Evolutionary conservation across 2,329 filamentous ascomycete genomes (phyloP), one percentile per base, ranked within the genome.

Genomic region (Trichoderma sp.): DNA sequence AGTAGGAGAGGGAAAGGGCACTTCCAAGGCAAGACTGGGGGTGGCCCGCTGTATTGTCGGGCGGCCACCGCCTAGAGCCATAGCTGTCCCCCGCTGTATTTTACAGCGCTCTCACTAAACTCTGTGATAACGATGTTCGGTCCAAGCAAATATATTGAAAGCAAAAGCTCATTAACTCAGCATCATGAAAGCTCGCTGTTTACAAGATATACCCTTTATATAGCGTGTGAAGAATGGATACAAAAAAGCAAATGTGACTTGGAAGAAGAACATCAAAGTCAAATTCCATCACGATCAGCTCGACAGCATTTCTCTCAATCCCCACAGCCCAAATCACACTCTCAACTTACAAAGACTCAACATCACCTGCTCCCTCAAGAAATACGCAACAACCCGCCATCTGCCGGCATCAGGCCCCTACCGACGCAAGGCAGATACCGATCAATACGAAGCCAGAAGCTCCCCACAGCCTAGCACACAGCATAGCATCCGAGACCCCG

Each of bases 31-130:
- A 36, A 58, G 62, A 68, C 59, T 53, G 34, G 64, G 26, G 66
- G 64, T 57, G 23, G 73, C 64, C 11, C 71, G 64, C 59, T 20
- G 34, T 11, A 66, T 50, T 13, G 63, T 39, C 28, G 74, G 72
- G 61, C 30, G 61, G 7, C 64, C 66, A 23, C 47, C 73, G 23
- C 70, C 73, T 65, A 65, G n/a, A 58, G 74, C 65, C 76, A 79
- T 79, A 26, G 34, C 61, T 50, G 68, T 66, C 47, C 32, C 53
- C 57, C 57, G 32, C 70, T 50, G 47, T 62, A 64, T 47, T 47
- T 30, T 53, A 39, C 39, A 67, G 53, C 57, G 53, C 13, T 59
- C 68, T 66, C 17, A 43, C 28, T 34, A 20, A 59, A n/a, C 9
- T 58, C 15, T 1, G 47, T 26, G 63, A 26, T 39, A 2, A 11